Base-by-base conservation (phyloP, 441 rosid genomes). In the Flueggea neowawraea region DNA sequence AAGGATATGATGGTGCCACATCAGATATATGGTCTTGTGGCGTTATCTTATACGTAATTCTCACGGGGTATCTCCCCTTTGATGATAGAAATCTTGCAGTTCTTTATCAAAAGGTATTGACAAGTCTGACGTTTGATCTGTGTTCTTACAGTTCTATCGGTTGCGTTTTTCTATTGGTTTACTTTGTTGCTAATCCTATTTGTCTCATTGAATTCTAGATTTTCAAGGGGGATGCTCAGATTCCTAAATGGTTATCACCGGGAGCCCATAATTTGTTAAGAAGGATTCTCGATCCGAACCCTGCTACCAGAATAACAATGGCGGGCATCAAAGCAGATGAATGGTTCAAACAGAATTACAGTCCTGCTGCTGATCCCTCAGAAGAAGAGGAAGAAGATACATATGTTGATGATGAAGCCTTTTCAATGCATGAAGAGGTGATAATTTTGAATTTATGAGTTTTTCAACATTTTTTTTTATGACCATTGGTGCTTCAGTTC, bases 21-120 rank as follows among this genome's bases (percentile, higher is more conserved):
- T 86, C 97, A 12, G 99, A 94, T 73, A 75, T 86, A 64, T 91
- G 99, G 99, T 94, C 97, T 0, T 91, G 96, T 44, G 99, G 99
- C 13, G 96, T 94, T 49, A 88, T 94, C 73, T 75, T 94, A 54
- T 95, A 89, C 17, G 96, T 89, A 22, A 82, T 91, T 69, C 83
- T 95, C 54, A 91, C 86, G 0, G 97, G 96, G 52, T 86, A 76
- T 69, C 93, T 91, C 62, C 97, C 99, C 32, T 91, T 89, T 8
- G 96, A 95, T 52, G 99, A 91, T 61, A 80, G 97, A 73, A 91
- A 91, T 71, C 96, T 91, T 31, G 95, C 86, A 12, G 97, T 89
- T 73, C 88, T 91, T 52, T 91, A 89, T 71, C 96, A 89, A 55
- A 95, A 91, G 97, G 99, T 95, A 76, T 6, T 55, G 14, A 31